phyloP scores from a whole-genome alignment of 75 land plant genomes.

The Larix kaempferi region DNA sequence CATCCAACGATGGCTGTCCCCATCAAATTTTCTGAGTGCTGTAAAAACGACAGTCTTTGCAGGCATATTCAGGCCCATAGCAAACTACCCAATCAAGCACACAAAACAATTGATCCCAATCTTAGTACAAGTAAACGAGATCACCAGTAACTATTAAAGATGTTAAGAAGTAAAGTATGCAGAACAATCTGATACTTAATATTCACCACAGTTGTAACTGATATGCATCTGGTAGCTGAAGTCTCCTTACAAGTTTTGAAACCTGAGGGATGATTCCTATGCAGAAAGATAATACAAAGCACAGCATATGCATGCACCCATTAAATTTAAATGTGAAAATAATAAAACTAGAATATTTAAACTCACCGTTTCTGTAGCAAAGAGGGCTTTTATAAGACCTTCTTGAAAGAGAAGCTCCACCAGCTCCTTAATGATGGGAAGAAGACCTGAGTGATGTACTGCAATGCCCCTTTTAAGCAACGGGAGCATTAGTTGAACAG shows the following conservation, averaged over 20 bases:
- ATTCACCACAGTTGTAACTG: neutral
- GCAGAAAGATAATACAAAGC: neutral
- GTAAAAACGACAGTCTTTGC: slow-evolving; percentile 65
- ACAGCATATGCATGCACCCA: neutral
- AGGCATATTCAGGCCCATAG: slow-evolving; percentile 70
- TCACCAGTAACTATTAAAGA: neutral
- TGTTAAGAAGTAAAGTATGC: neutral
- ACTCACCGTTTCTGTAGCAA: slow-evolving; percentile 60
- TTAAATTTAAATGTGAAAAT: neutral
- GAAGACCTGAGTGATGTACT: slow-evolving; percentile 63
- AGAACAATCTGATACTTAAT: neutral
- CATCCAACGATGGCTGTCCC: slow-evolving; percentile 51
- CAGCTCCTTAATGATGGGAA: slow-evolving; percentile 52
- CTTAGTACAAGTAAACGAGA: neutral
- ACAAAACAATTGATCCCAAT: slow-evolving; percentile 4
- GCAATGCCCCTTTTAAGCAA: slow-evolving; percentile 53
- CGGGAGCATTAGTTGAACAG: slow-evolving; percentile 42
- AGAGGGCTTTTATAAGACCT: slow-evolving; percentile 58
- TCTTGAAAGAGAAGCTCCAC: slow-evolving; percentile 61
- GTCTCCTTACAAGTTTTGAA: neutral
- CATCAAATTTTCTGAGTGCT: slow-evolving; percentile 59
- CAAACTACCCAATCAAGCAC: slow-evolving; percentile 34
- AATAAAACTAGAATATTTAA: neutral
- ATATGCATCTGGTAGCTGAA: neutral
- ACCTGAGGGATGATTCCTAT: neutral